Conservation (phyloP, 805 yeast species). For the Ogataea sp. region DNA sequence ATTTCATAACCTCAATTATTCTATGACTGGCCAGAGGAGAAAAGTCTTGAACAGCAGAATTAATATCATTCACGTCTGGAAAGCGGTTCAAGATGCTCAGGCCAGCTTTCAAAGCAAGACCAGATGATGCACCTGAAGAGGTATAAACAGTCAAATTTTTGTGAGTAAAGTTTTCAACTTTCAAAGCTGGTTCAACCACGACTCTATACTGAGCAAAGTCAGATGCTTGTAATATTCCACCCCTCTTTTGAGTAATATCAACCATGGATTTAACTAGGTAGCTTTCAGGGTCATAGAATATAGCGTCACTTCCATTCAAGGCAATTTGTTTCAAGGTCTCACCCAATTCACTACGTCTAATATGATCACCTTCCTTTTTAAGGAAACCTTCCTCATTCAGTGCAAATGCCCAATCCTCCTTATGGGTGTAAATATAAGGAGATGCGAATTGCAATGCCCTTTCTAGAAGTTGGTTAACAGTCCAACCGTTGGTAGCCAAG, state of each 20-base stretch:
- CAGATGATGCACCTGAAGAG: conserved; percentile 71
- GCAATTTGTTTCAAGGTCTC: conserved; percentile 63
- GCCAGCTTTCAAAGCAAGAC: conserved; percentile 74
- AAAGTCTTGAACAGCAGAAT: conserved; percentile 29
- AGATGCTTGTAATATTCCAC: conserved; percentile 58
- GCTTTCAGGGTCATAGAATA: conserved; percentile 80
- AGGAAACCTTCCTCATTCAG: conserved; percentile 26
- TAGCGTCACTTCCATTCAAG: conserved; percentile 62
- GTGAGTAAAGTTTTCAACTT: conserved; percentile 25
- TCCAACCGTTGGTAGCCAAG: conserved; percentile 59
- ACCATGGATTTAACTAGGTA: conserved; percentile 60
- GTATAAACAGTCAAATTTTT: conserved; percentile 34
- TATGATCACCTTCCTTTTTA: conserved; percentile 47
- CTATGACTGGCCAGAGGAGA: conserved; percentile 49
- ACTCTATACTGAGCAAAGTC: conserved; percentile 64
- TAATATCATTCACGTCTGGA: conserved; percentile 18
- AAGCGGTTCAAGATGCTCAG: conserved; percentile 35
- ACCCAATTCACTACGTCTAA: conserved; percentile 56
- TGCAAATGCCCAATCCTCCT: conserved; percentile 50
- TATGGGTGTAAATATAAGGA: conserved; percentile 20
- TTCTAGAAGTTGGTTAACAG: conserved; percentile 35
- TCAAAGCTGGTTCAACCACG: conserved; percentile 35
- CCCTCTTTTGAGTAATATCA: conserved; percentile 36
- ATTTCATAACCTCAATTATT: conserved; percentile 81
- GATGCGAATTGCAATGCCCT: conserved; percentile 32